Percentiles rank a stretch among this genome's conserved stretches.
Conservation (phyloP, 23 red algal genomes). For the Agarophyton chilense region DNA sequence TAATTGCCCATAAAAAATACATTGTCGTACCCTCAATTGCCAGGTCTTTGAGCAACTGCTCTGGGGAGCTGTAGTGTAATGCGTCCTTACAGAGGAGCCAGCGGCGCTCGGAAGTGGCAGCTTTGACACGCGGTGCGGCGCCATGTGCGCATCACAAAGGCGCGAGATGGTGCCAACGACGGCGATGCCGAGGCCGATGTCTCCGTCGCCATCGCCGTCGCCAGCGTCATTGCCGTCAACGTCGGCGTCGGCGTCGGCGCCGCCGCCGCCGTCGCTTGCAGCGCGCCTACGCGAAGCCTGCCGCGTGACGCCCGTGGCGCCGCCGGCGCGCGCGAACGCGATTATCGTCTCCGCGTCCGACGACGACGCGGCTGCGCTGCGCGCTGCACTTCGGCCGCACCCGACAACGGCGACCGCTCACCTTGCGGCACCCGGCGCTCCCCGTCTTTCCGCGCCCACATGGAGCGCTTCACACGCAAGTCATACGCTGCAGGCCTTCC, state of each 20-base stretch:
- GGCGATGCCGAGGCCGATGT: too few relatives aligned
- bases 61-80: too few relatives aligned
- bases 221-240: neutral
- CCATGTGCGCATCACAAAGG: too few relatives aligned
- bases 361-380: neutral
- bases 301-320: neutral
- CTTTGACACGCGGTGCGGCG: too few relatives aligned
- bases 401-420: neutral
- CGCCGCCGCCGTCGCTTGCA: neutral
- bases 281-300: neutral
- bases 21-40: too few relatives aligned
- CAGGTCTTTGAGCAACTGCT: too few relatives aligned
- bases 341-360: too few relatives aligned
- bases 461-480: neutral
- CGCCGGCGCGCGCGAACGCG: neutral
- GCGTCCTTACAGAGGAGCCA: too few relatives aligned
- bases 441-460: neutral
- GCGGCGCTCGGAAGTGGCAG: too few relatives aligned
- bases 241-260: neutral
- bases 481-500: neutral
- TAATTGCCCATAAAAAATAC: too few relatives aligned
- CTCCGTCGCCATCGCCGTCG: neutral
- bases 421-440: neutral
- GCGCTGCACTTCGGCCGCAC: neutral
- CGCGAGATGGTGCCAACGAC: too few relatives aligned